Percentiles rank a stretch among this genome's conserved stretches.
Evolutionary conservation across 805 yeast species (phyloP).

Genomic region (Zygoascus biomembranicola): DNA sequence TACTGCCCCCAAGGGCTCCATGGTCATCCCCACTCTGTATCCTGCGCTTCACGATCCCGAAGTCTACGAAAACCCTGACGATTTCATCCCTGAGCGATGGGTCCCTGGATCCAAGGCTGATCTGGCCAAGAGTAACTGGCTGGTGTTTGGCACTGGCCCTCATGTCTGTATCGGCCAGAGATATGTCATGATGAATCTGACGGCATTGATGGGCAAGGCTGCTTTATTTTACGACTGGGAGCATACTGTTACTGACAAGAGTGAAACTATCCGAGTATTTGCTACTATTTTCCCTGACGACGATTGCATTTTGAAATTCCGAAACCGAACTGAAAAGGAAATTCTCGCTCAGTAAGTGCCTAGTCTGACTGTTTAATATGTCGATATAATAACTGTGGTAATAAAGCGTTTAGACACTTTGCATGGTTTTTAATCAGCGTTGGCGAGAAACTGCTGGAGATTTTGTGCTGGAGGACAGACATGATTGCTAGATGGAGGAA

Average conservation of each 20-base stretch:
- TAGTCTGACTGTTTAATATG: too few species aligned
- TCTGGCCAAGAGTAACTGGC: constrained; percentile 81
- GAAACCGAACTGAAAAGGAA: constrained; percentile 7
- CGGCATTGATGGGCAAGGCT: constrained; percentile 87
- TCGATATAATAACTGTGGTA: too few species aligned
- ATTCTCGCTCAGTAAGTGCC: neutral
- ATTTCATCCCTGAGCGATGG: constrained; percentile 96
- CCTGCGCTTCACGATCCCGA: constrained; percentile 98
- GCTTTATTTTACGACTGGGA: constrained; percentile 70
- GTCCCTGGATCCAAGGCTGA: constrained; percentile 59
- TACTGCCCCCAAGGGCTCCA: constrained; percentile 93
- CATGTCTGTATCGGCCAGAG: constrained; percentile 94
- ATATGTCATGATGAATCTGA: constrained; percentile 84
- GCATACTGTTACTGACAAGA: constrained; percentile 73
- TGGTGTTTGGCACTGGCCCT: constrained; percentile 95
- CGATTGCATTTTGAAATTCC: constrained; percentile 74
- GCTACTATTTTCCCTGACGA: constrained; percentile 98
- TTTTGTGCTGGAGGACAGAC: too few species aligned
- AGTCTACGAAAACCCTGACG: constrained; percentile 90
- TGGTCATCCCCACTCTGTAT: constrained; percentile 92
- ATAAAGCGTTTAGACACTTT: too few species aligned
- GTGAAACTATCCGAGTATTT: constrained; percentile 90
- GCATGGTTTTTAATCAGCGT: too few species aligned
- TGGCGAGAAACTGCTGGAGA: too few species aligned
- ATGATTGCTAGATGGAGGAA: too few species aligned